Conservation (phyloP, 2,329 filamentous ascomycete species). For the Cryphonectria nitschkei region DNA sequence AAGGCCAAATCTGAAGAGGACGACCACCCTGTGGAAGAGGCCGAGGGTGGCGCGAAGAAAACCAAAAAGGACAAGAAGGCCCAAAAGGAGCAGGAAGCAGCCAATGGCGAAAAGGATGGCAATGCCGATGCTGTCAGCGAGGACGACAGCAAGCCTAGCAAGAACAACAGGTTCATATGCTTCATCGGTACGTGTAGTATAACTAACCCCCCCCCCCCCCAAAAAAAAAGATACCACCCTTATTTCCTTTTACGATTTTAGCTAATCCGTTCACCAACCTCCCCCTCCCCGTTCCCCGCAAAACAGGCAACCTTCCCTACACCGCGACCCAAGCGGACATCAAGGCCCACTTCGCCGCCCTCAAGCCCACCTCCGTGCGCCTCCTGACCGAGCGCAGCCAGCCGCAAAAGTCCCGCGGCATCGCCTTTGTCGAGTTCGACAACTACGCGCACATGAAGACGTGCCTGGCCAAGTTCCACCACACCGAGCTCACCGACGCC, state of each 20-base stretch:
- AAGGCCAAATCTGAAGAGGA: conserved; percentile 23
- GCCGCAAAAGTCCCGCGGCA: conserved; percentile 47
- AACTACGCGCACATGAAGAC: conserved; percentile 90
- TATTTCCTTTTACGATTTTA: not conserved
- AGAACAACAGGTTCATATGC: conserved; percentile 62
- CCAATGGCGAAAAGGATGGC: conserved; percentile 30
- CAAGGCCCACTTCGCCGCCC: conserved; percentile 74
- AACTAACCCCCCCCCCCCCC: conserved; percentile 25
- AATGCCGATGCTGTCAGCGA: conserved; percentile 28
- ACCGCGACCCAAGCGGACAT: conserved; percentile 73
- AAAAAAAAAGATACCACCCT: too few species aligned
- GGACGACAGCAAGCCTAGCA: conserved; percentile 17
- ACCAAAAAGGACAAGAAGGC: conserved; percentile 35
- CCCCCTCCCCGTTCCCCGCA: conserved; percentile 37
- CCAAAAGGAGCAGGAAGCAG: conserved; percentile 38
- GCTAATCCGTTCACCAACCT: conserved; percentile 41
- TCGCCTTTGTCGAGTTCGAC: conserved; percentile 88
- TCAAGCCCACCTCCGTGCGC: conserved; percentile 72
- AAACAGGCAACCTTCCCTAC: conserved; percentile 83
- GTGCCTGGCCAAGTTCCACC: conserved; percentile 88
- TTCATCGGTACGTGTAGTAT: conserved; percentile 65
- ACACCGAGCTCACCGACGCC: conserved; percentile 71
- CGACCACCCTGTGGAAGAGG: conserved; percentile 33
- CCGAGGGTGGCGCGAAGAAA: conserved; percentile 35
- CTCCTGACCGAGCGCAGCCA: conserved; percentile 67